Evolutionary conservation across 106 monocot genomes (phyloP), one percentile per base, ranked within the genome.

Genomic region (Dendrobium nobile): DNA sequence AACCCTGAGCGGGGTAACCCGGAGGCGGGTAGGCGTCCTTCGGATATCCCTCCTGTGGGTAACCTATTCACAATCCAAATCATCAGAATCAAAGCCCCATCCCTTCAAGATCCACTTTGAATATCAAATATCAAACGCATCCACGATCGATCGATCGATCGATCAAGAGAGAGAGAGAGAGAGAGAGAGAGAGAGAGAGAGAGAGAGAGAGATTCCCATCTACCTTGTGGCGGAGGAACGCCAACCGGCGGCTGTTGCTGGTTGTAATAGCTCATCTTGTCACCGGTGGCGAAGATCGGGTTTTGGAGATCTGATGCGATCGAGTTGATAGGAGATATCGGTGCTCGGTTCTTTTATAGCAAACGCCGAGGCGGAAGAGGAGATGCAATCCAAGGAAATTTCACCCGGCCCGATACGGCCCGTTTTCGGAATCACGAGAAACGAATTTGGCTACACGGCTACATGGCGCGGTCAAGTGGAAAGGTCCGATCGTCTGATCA

Each of bases 161-260:
- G 20, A 18, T 37, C 59, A 37, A 13, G 37, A 6, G 26, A 5
- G 17, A 18, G 41, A 13, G 11, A 26, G 1, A 6, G 20, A 42
- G 51, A 3, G 31, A 31, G 31, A 31, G 31, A 56, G 67, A 48
- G 20, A 18, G 47, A 72, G 47, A 13, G 22, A 6, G 26, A 5
- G 17, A 18, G 41, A 15, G 13, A 27, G 3, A 6, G n/a, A 42
- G 54, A 3, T 9, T 43, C 40, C 11, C 9, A 73, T 19, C 74
- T 43, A 91, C 91, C 91, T 91, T 91, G 91, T 19, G 88, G 88
- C 4, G 91, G 91, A 37, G 91, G 91, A 41, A 87, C 88, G 4
- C 91, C 91, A 81, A 91, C 87, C 9, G 88, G 91, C 8, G 88
- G 87, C 65, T 85, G 88, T 54, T 87, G 86, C 75, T 87, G 88